A percentile compares a stretch with the other conserved stretches of the same genome.
These are phyloP conservation scores for Leucosporidium yakuticum DNA, from an alignment of 768 basidiomycete species.

Conservation along the genomic window DNA sequence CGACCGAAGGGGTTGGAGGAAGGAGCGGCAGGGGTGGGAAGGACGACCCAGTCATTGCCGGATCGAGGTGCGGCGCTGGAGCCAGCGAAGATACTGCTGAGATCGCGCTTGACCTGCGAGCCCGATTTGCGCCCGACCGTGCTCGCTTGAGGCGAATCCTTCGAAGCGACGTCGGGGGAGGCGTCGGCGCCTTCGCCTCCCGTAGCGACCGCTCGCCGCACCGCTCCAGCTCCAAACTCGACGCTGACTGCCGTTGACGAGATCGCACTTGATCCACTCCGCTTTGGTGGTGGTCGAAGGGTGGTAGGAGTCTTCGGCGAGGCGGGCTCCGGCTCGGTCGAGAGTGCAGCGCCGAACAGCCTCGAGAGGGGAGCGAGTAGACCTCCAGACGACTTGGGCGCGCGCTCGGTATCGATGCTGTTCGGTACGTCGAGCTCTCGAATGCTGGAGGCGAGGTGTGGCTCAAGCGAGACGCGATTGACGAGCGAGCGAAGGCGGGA, in stretches of 20 bases:
- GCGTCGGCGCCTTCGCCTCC: not conserved
- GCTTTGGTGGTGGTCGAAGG: constrained; percentile 50
- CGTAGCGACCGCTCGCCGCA: constrained; percentile 21
- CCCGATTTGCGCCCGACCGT: not conserved
- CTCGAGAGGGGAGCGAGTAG: constrained; percentile 41
- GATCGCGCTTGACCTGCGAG: constrained; percentile 37
- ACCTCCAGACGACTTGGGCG: constrained; percentile 37
- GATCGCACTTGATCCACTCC: constrained; percentile 75
- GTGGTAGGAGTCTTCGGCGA: not conserved
- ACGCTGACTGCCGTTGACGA: constrained; percentile 91
- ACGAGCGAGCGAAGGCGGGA: constrained; percentile 71
- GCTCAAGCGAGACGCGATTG: constrained; percentile 87
- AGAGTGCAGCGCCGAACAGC: constrained; percentile 32
- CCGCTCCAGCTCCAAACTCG: constrained; percentile 66
- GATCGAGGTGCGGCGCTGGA: constrained; percentile 44
- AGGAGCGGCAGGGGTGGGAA: constrained; percentile 48
- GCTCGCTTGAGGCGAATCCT: not conserved
- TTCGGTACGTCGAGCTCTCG: constrained; percentile 65
- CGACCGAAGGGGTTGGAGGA: constrained; percentile 19
- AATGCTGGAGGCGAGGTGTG: constrained; percentile 62
- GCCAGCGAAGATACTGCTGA: constrained; percentile 91
- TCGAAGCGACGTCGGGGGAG: not conserved
- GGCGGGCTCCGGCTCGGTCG: constrained; percentile 7
- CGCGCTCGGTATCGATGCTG: constrained; percentile 49
- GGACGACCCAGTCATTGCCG: constrained; percentile 62